These are phyloP conservation scores for Lactarius hengduanensis DNA, from an alignment of 768 basidiomycete genomes.

Conservation along the genomic window DNA sequence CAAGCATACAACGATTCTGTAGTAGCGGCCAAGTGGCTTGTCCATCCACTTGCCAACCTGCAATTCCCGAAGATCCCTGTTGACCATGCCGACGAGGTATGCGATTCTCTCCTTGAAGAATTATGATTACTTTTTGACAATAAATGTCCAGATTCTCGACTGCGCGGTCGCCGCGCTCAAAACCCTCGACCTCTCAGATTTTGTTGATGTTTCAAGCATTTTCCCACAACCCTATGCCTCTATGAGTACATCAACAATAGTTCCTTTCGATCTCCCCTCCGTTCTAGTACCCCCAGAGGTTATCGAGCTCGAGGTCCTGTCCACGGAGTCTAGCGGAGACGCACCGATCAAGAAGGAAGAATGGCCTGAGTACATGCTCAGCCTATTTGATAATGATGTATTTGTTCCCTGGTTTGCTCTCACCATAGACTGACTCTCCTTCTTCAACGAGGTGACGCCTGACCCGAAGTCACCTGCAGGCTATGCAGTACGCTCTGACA, in stretches of 20 bases:
- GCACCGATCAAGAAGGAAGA: constrained; percentile 77
- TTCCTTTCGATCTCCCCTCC: constrained; percentile 67
- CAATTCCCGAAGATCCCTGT: constrained; percentile 43
- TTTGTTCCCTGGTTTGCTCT: constrained; percentile 21
- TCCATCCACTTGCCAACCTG: constrained; percentile 59
- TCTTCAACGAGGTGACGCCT: constrained; percentile 60
- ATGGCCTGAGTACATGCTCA: constrained; percentile 71
- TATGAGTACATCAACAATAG: constrained; percentile 43
- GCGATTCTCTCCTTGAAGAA: constrained; percentile 17
- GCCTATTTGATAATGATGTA: constrained; percentile 62
- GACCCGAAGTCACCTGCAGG: constrained; percentile 71
- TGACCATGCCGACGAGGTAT: constrained; percentile 64
- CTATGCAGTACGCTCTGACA: constrained; percentile 70
- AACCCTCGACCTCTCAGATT: constrained; percentile 58
- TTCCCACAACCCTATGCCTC: constrained; percentile 66
- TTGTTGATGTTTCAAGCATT: constrained; percentile 52
- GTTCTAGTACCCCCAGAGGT: constrained; percentile 87
- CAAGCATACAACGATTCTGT: constrained; percentile 67
- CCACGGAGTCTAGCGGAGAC: constrained; percentile 67
- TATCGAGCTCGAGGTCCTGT: constrained; percentile 73
- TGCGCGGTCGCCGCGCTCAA: constrained; percentile 62
- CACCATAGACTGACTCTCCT: constrained; percentile 9
- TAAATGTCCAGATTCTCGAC: constrained; percentile 66
- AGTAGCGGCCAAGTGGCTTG: constrained; percentile 56
- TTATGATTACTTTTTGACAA: neutral